Base-by-base conservation (phyloP, 495 filamentous ascomycete species). In the Apodospora peruviana region DNA sequence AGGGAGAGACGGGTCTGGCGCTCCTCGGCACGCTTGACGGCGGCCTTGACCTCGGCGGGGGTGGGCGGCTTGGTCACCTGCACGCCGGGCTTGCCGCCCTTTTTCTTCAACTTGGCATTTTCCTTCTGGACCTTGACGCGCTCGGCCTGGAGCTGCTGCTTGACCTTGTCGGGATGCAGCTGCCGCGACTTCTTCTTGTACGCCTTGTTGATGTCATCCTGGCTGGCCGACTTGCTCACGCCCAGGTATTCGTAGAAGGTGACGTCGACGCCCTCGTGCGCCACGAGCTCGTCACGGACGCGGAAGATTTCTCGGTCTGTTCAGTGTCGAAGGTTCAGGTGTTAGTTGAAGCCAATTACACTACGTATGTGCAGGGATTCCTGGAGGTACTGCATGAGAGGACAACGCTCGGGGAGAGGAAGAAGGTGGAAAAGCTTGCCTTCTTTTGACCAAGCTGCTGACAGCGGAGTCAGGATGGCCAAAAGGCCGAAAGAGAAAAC, bases 261-360 rank as follows among this genome's bases (percentile, higher is more conserved):
- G 44, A 88, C 79, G 50, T 87, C 85, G 42, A 73, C 47, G 22
- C 91, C 94, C 69, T 97, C 91, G 53, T 79, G 60, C 12, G 81
- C 69, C 40, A 80, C 72, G 34, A 99, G 70, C 60, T 97, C 94
- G 71, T 95, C 89, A 53, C 82, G 84, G 48, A 97, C 76, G 47
- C 88, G 84, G 71, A 99, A 99, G 70, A 99, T 97, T 72, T 99
- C 93, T 61, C 91, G 86, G 67, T 99, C 93, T 96, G 59, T 24
- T 16, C 16, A 11, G 12, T 7, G 36, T 7, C 36, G 36, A 18
- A 18, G 21, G 24, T 40, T 24, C 34, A 41, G 53, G 22, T 27
- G 40, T 27, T 25, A 38, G 53, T 55, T 37, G n/a, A n/a, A n/a
- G n/a, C n/a, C n/a, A n/a, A n/a, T n/a, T n/a, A n/a, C n/a, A n/a